phyloP scores from a whole-genome alignment of 352 stramenopile species.

The Phytophthora foliorum region DNA sequence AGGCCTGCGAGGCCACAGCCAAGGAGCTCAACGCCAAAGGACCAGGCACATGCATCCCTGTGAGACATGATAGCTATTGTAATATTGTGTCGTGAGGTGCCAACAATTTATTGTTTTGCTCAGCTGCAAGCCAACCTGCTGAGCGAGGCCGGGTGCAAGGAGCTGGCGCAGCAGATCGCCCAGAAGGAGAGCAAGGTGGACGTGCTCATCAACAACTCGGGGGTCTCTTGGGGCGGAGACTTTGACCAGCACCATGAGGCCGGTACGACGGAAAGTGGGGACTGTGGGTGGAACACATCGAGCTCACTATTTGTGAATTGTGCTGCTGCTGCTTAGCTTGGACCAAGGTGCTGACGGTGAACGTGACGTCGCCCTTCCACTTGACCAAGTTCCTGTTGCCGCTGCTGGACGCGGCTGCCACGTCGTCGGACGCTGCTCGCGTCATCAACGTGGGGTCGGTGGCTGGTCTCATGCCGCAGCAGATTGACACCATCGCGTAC shows the following conservation, averaged over 20 bases:
- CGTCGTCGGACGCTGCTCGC: conserved; percentile 53
- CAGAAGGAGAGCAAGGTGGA: conserved; percentile 82
- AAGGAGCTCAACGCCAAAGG: conserved; percentile 71
- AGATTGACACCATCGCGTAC: conserved; percentile 92
- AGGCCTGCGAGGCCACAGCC: conserved; percentile 84
- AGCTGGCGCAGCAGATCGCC: conserved; percentile 79
- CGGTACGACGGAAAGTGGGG: conserved; percentile 7
- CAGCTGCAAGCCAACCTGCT: conserved; percentile 52
- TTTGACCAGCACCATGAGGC: conserved; percentile 44
- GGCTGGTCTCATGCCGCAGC: conserved; percentile 82
- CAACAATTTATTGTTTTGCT: not conserved
- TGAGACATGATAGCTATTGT: conserved; percentile 15
- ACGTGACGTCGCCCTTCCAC: conserved; percentile 96
- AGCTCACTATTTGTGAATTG: conserved; percentile 85
- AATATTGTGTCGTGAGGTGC: not conserved
- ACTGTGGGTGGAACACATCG: conserved; percentile 94
- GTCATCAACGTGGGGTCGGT: conserved; percentile 81
- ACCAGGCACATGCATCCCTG: conserved; percentile 69
- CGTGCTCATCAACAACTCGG: conserved; percentile 97
- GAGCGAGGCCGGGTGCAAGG: conserved; percentile 48
- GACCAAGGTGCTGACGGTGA: conserved; percentile 93
- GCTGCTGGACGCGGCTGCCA: conserved; percentile 78
- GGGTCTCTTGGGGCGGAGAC: conserved; percentile 55
- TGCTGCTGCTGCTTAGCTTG: conserved; percentile 58
- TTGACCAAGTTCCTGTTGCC: conserved; percentile 90